These are phyloP conservation scores for Pseudonitzschia delicatissima DNA, from an alignment of 108 stramenopile species.

Conservation along the genomic window DNA sequence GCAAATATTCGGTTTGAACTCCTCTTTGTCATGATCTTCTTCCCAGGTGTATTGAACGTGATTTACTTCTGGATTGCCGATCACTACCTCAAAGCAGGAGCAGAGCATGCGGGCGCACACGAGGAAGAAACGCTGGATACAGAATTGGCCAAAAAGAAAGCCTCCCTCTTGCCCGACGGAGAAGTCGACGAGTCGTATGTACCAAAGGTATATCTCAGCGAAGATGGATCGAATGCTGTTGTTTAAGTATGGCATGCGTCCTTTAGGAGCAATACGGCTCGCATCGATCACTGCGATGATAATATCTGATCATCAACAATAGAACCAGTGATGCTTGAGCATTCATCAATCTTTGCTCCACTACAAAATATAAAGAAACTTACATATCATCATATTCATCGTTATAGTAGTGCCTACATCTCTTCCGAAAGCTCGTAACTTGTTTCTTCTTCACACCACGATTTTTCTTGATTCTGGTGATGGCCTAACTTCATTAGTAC, in stretches of 20 bases:
- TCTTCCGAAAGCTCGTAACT: no score
- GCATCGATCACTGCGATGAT: no score
- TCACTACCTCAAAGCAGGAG: slow-evolving; percentile 75
- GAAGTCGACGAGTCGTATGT: slow-evolving; percentile 1
- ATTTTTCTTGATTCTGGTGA: no score
- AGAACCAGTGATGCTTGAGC: no score
- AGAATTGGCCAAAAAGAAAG: slow-evolving; percentile 33
- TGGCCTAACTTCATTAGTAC: no score
- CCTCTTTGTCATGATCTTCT: slow-evolving; percentile 91
- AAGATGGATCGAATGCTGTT: not conserved
- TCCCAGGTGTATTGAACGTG: slow-evolving; percentile 86
- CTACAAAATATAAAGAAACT: no score
- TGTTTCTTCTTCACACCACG: no score
- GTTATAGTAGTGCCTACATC: no score
- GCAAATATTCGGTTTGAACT: slow-evolving; percentile 81
- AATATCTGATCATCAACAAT: no score
- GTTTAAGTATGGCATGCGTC: slow-evolving; percentile 14
- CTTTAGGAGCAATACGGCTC: no score
- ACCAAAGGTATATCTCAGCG: slow-evolving; percentile 15
- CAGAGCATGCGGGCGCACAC: slow-evolving; percentile 49
- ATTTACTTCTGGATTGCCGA: slow-evolving; percentile 94
- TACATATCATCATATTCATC: no score
- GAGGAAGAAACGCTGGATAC: slow-evolving; percentile 38
- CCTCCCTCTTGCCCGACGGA: slow-evolving; percentile 25
- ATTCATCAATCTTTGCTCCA: no score